These are phyloP conservation scores for Pisolithus thermaeus DNA, from an alignment of 1,284 basidiomycete species.

Conservation along the genomic window DNA sequence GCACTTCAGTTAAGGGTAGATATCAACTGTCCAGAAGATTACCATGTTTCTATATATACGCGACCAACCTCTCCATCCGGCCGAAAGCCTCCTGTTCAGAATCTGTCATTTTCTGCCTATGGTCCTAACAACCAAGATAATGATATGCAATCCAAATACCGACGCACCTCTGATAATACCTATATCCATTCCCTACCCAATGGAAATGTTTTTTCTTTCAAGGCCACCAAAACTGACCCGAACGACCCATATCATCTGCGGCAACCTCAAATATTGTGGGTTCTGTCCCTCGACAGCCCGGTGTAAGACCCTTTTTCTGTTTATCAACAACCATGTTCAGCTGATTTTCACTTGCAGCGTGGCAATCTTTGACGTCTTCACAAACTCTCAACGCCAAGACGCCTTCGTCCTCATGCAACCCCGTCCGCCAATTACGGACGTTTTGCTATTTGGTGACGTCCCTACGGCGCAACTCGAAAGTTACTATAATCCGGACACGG, in stretches of 20 bases:
- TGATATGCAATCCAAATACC: conserved; percentile 58
- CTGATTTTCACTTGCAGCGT: conserved; percentile 41
- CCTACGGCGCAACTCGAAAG: conserved; percentile 27
- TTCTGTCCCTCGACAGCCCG: conserved; percentile 26
- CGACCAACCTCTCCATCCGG: conserved; percentile 33
- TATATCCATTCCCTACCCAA: conserved; percentile 77
- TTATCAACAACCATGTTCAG: not conserved
- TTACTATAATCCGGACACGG: conserved; percentile 47
- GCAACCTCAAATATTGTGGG: conserved; percentile 46
- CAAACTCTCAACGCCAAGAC: conserved; percentile 37
- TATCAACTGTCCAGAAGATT: conserved; percentile 42
- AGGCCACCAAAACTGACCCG: conserved; percentile 31
- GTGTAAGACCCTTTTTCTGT: conserved; percentile 13
- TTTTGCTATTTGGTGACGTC: conserved; percentile 41
- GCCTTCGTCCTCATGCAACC: conserved; percentile 79
- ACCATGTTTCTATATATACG: conserved; percentile 64
- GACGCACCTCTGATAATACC: conserved; percentile 62
- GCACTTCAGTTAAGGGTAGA: not conserved
- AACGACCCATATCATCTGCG: conserved; percentile 18
- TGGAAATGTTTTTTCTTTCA: conserved; percentile 72
- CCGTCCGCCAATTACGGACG: conserved; percentile 58
- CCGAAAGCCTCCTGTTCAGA: conserved; percentile 54
- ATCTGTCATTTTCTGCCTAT: conserved; percentile 77
- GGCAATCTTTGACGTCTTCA: conserved; percentile 73
- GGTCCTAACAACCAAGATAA: conserved; percentile 79